phyloP scores from a whole-genome alignment of 2,329 filamentous ascomycete genomes.

The Cadophora luteo-olivacea region DNA sequence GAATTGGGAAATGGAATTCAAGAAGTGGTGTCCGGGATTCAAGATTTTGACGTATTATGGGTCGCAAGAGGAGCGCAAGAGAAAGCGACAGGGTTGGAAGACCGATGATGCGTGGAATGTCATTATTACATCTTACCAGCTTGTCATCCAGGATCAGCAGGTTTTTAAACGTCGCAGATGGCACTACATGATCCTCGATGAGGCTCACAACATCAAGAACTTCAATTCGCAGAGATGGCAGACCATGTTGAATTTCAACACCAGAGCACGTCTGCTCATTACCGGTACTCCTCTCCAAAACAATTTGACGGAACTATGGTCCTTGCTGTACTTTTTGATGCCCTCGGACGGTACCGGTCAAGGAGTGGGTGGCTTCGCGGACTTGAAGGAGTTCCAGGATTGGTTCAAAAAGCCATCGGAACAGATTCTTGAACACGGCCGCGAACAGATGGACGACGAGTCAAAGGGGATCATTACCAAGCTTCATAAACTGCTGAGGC shows the following conservation, averaged over 20 bases:
- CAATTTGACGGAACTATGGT: constrained; percentile 96
- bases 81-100: constrained; percentile 92
- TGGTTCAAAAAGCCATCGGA: constrained; percentile 96
- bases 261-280: constrained; percentile 81
- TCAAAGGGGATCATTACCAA: constrained; percentile 90
- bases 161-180: constrained; percentile 91
- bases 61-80: constrained; percentile 86
- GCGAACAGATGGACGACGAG: constrained; percentile 93
- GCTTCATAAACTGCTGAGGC: constrained; percentile 90
- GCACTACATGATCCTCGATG: constrained; percentile 98
- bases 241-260: constrained; percentile 91
- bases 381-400: constrained; percentile 93
- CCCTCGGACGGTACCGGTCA: constrained; percentile 78
- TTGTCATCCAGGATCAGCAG: constrained; percentile 91
- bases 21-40: constrained; percentile 98
- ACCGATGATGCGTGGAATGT: constrained; percentile 96
- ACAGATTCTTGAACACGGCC: constrained; percentile 93
- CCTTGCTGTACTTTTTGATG: constrained; percentile 94
- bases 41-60: constrained; percentile 98
- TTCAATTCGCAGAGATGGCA: constrained; percentile 99
- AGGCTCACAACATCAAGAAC: constrained; percentile 99
- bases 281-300: constrained; percentile 97
- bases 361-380: constrained; percentile 87
- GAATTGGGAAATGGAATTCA: constrained; percentile 99
- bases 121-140: constrained; percentile 95